A percentile compares a stretch with the other conserved stretches of the same genome.
These are phyloP conservation scores for Gamarada debralockiae DNA, from an alignment of 495 filamentous ascomycete species.

Conservation along the genomic window DNA sequence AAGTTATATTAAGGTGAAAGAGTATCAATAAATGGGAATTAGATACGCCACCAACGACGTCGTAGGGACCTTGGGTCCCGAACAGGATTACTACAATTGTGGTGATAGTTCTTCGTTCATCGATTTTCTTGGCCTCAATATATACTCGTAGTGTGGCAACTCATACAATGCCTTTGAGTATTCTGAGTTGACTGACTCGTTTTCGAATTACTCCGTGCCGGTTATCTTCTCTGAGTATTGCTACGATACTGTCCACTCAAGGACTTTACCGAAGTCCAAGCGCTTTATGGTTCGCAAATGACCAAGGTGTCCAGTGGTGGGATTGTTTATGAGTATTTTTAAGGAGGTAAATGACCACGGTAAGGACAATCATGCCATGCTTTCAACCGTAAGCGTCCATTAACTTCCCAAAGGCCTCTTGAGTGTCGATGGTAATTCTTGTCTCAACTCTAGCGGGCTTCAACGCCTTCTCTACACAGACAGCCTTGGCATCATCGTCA, in stretches of 20 bases:
- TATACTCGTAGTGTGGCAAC: conserved; percentile 69
- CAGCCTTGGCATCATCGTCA: too few relatives aligned
- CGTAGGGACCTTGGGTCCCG: conserved; percentile 62
- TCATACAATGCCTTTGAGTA: conserved; percentile 66
- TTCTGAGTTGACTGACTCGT: conserved; percentile 72
- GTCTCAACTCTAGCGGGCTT: too few relatives aligned
- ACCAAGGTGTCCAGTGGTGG: conserved; percentile 80
- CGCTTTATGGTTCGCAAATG: conserved; percentile 78
- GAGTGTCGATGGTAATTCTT: conserved; percentile 44
- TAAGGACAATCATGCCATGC: background rate
- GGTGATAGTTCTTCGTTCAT: conserved; percentile 57
- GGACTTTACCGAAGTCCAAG: conserved; percentile 73
- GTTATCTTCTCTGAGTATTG: conserved; percentile 97
- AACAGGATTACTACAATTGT: conserved; percentile 89
- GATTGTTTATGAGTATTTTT: conserved; percentile 96
- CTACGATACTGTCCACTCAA: conserved; percentile 76
- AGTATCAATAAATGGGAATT: conserved; percentile 75
- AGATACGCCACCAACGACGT: conserved; percentile 94
- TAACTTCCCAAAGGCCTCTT: conserved; percentile 50
- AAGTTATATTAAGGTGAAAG: conserved; percentile 74
- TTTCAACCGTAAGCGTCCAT: conserved; percentile 19
- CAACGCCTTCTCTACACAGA: too few relatives aligned
- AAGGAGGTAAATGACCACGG: conserved; percentile 60
- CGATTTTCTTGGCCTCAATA: conserved; percentile 97
- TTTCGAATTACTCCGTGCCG: conserved; percentile 77